A percentile compares a stretch with the other conserved stretches of the same genome.
Conservation (phyloP, 2,329 filamentous ascomycete genomes). For the Aspergillus caelatus region DNA sequence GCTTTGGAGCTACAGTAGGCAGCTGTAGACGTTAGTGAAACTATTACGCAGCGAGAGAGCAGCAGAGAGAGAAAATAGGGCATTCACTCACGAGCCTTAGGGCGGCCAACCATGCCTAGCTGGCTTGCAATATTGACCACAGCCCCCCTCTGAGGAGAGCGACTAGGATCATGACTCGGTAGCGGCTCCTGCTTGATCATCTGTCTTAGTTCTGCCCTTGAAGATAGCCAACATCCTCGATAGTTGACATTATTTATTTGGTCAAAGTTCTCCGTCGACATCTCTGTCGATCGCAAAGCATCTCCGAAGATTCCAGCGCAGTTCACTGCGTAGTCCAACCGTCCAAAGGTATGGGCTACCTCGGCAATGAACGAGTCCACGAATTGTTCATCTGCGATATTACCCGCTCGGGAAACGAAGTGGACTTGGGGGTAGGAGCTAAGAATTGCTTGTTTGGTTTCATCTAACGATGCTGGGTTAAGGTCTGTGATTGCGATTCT, state of each 20-base stretch:
- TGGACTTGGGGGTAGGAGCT: slow-evolving; percentile 37
- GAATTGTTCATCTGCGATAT: slow-evolving; percentile 54
- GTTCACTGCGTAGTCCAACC: slow-evolving; percentile 61
- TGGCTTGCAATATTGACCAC: slow-evolving; percentile 59
- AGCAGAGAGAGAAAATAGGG: background rate
- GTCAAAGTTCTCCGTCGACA: slow-evolving; percentile 54
- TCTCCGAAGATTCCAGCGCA: slow-evolving; percentile 54
- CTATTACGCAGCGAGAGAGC: background rate
- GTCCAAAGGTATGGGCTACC: slow-evolving; percentile 42
- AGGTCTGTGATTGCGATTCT: slow-evolving; percentile 60
- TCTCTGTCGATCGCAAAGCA: slow-evolving; percentile 43
- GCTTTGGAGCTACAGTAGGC: slow-evolving; percentile 62
- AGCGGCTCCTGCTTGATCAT: slow-evolving; percentile 53
- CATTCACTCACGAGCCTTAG: slow-evolving; percentile 46
- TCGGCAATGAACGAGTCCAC: slow-evolving; percentile 37
- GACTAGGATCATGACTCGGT: slow-evolving; percentile 37
- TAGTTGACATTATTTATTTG: slow-evolving; percentile 60
- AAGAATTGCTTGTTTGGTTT: slow-evolving; percentile 30
- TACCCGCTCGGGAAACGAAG: slow-evolving; percentile 44
- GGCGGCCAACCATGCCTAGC: slow-evolving; percentile 53
- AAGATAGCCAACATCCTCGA: slow-evolving; percentile 53
- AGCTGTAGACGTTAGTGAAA: slow-evolving; percentile 35
- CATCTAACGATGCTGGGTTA: slow-evolving; percentile 43
- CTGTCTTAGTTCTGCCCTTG: slow-evolving; percentile 46
- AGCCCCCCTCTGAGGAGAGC: slow-evolving; percentile 48